These are phyloP conservation scores for Xylaria sp. DNA, from an alignment of 2,329 filamentous ascomycete species.

Conservation along the genomic window DNA sequence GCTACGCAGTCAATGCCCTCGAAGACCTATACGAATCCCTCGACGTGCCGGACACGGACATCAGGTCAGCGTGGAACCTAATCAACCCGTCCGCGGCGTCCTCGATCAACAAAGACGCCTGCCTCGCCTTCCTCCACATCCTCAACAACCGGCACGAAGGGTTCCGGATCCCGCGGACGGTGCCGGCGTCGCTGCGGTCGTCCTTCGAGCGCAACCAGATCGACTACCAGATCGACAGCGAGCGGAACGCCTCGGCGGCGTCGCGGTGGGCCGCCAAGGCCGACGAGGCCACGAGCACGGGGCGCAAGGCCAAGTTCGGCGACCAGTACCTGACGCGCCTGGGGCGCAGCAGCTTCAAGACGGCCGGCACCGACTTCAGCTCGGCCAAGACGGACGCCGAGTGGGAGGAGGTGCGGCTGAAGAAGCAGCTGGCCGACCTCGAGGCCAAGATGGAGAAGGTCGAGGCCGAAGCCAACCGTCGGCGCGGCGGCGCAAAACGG, in stretches of 20 bases:
- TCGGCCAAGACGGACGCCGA: constrained; percentile 83
- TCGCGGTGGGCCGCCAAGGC: constrained; percentile 83
- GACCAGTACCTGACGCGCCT: constrained; percentile 95
- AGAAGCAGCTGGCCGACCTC: constrained; percentile 89
- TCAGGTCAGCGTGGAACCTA: constrained; percentile 95
- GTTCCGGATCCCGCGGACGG: constrained; percentile 89
- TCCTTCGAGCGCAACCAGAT: constrained; percentile 97
- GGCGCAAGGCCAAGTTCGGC: constrained; percentile 95
- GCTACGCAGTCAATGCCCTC: constrained; percentile 74
- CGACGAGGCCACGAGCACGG: constrained; percentile 83
- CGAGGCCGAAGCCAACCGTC: constrained; percentile 76
- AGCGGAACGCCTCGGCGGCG: constrained; percentile 68
- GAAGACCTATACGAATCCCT: constrained; percentile 86
- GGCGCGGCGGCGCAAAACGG: constrained; percentile 66
- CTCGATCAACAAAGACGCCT: constrained; percentile 93
- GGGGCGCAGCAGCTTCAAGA: constrained; percentile 83
- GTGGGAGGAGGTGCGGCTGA: constrained; percentile 96
- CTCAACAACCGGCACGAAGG: constrained; percentile 96
- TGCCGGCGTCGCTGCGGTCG: constrained; percentile 88
- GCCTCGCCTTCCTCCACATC: constrained; percentile 94
- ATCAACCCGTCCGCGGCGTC: constrained; percentile 88
- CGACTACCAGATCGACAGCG: constrained; percentile 90
- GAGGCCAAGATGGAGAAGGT: constrained; percentile 88
- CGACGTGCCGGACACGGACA: constrained; percentile 79
- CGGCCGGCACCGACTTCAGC: constrained; percentile 90